phyloP scores from a whole-genome alignment of 768 basidiomycete species.

The Leccinum ochraceum region DNA sequence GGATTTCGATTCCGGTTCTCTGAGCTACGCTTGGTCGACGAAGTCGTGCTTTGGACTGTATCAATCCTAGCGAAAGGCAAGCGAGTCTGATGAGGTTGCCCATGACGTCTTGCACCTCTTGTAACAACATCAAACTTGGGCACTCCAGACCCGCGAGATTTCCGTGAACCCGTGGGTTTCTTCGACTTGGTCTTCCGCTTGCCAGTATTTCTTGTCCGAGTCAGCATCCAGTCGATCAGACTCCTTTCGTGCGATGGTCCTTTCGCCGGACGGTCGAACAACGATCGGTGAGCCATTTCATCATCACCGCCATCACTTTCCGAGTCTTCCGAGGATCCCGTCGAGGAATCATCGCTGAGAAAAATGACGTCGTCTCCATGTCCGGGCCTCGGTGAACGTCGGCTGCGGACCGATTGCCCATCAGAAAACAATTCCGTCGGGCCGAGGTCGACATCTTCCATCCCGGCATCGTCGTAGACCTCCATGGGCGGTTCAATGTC shows the following conservation, averaged over 20 bases:
- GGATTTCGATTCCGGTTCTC: slow-evolving; percentile 12
- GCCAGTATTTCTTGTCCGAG: slow-evolving; percentile 36
- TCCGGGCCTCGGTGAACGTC: slow-evolving; percentile 7
- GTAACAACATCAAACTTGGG: slow-evolving; percentile 41
- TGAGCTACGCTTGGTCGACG: slow-evolving; percentile 10
- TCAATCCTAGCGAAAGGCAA: slow-evolving; percentile 37
- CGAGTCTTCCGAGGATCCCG: slow-evolving; percentile 15
- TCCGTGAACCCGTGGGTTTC: slow-evolving; percentile 15
- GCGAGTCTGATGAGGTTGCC: slow-evolving; percentile 39
- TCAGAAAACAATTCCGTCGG: slow-evolving; percentile 14
- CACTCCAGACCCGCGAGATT: slow-evolving; percentile 7
- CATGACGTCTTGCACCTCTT: slow-evolving; percentile 35
- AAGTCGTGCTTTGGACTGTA: slow-evolving; percentile 3
- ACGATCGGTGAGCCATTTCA: slow-evolving; percentile 36
- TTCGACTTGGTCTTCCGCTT: slow-evolving; percentile 17
- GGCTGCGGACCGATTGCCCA: slow-evolving; percentile 17
- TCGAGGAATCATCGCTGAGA: slow-evolving; percentile 20
- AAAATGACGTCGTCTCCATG: slow-evolving; percentile 22
- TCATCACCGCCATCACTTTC: slow-evolving; percentile 28
- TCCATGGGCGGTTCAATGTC: slow-evolving; percentile 32
- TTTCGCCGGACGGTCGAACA: slow-evolving; percentile 27
- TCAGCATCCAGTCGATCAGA: slow-evolving; percentile 72
- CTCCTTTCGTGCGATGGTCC: slow-evolving; percentile 40
- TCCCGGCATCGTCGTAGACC: slow-evolving; percentile 1
- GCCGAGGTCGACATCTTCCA: background rate